These are phyloP conservation scores for Graphilbum fragrans DNA, from an alignment of 2,329 filamentous ascomycete genomes.

Conservation along the genomic window DNA sequence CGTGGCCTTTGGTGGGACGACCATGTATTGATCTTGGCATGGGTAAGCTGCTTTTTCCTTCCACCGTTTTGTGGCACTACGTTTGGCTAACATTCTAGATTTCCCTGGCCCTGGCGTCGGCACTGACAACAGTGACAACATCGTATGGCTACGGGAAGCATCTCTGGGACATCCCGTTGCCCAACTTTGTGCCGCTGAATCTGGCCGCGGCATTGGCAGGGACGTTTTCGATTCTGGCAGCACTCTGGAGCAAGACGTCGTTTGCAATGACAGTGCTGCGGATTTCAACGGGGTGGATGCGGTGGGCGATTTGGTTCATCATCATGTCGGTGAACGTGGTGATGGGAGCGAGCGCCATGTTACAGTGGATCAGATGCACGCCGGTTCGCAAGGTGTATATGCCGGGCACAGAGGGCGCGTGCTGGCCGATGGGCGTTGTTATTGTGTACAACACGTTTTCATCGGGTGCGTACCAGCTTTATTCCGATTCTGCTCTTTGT, in stretches of 20 bases:
- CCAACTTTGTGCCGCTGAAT: not conserved
- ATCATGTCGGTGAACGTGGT: constrained; percentile 19
- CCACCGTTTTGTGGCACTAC: not conserved
- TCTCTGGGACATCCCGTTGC: too few relatives aligned
- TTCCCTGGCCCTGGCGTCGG: not conserved
- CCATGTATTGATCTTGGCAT: constrained; percentile 11
- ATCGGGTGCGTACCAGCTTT: not conserved
- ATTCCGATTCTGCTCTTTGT: not conserved
- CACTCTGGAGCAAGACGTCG: constrained; percentile 24
- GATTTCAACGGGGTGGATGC: constrained; percentile 16
- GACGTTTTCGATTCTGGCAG: constrained; percentile 17
- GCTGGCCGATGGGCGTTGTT: constrained; percentile 17
- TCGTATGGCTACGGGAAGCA: not conserved
- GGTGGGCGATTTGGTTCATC: constrained; percentile 15
- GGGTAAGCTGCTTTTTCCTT: constrained; percentile 8
- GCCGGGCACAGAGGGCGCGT: too few relatives aligned
- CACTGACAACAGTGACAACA: not conserved
- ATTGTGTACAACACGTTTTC: constrained; percentile 16
- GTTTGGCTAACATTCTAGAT: not conserved
- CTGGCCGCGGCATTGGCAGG: constrained; percentile 8
- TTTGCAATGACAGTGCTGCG: constrained; percentile 24
- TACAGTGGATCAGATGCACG: constrained; percentile 19
- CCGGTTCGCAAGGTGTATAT: constrained; percentile 18
- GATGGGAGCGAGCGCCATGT: constrained; percentile 13
- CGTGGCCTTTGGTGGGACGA: constrained; percentile 16